Percentiles rank a stretch among this genome's conserved stretches.
phyloP scores from a whole-genome alignment of 2,329 filamentous ascomycete genomes.

The Ceratocystis alfenasii region DNA sequence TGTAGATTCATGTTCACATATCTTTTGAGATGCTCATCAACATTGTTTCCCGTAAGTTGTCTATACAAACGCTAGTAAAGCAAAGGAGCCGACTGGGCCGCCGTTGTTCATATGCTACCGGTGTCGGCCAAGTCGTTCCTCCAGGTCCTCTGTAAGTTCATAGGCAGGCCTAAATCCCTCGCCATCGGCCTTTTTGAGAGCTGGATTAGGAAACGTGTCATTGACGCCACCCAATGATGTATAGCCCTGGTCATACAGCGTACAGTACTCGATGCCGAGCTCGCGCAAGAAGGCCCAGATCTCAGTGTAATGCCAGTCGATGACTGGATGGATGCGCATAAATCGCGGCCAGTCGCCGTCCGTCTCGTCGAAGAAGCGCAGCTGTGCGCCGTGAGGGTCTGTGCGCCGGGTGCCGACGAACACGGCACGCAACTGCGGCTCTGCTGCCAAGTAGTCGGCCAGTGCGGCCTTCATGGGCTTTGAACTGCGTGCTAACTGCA shows the following conservation, averaged over 20 bases:
- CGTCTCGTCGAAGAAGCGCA: constrained; percentile 77
- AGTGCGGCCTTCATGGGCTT: constrained; percentile 91
- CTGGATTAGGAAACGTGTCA: constrained; percentile 84
- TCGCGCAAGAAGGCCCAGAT: constrained; percentile 84
- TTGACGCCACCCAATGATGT: constrained; percentile 82
- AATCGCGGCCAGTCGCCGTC: constrained; percentile 84
- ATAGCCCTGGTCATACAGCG: constrained; percentile 75
- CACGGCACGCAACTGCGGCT: constrained; percentile 54
- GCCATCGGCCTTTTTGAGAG: constrained; percentile 35
- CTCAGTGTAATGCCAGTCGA: constrained; percentile 94
- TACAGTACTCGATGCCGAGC: constrained; percentile 70
- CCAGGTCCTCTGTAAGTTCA: constrained; percentile 59
- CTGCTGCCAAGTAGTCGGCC: constrained; percentile 73
- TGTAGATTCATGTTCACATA: not conserved
- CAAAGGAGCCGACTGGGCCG: too few species aligned
- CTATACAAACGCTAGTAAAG: not conserved
- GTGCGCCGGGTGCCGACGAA: constrained; percentile 82
- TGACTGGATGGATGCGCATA: constrained; percentile 86
- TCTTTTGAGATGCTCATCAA: constrained; percentile 9
- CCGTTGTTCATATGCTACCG: constrained; percentile 1
- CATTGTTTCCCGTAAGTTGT: not conserved
- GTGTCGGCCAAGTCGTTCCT: constrained; percentile 66
- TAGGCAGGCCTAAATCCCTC: constrained; percentile 57
- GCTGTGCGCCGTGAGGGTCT: constrained; percentile 70
- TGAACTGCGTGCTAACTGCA: constrained; percentile 69